Percentiles rank a stretch among this genome's conserved stretches.
These are phyloP conservation scores for Pyrus betulifolia DNA, from an alignment of 306 rosid species.

Conservation along the genomic window DNA sequence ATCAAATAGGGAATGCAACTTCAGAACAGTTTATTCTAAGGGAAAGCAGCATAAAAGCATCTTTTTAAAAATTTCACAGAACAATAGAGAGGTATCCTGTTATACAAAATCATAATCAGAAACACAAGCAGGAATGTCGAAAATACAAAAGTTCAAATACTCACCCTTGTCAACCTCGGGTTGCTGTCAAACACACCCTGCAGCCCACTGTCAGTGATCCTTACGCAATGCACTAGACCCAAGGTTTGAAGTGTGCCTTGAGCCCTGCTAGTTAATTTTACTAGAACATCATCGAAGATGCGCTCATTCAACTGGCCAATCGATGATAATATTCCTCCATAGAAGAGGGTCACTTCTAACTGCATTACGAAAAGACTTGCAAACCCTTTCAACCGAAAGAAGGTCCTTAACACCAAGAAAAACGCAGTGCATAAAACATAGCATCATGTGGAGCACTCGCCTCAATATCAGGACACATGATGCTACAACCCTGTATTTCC, in stretches of 20 bases:
- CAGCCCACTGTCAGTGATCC: slow-evolving; percentile 52
- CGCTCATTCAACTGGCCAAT: slow-evolving; percentile 33
- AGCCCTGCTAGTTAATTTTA: slow-evolving; percentile 54
- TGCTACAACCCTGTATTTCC: slow-evolving; percentile 12
- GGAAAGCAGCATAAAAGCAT: not conserved
- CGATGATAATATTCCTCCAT: slow-evolving; percentile 52
- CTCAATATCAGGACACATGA: slow-evolving; percentile 5
- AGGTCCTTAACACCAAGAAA: slow-evolving; percentile 54
- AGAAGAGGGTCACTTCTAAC: slow-evolving; percentile 46
- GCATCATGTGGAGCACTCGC: slow-evolving; percentile 57
- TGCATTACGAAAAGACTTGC: slow-evolving; percentile 39
- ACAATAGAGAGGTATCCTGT: not conserved
- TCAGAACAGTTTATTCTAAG: not conserved
- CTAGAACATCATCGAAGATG: slow-evolving; percentile 40
- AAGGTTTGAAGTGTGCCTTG: slow-evolving; percentile 51
- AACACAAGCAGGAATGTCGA: not conserved
- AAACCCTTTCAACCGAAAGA: slow-evolving; percentile 48
- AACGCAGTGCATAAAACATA: slow-evolving; percentile 39
- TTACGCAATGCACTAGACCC: slow-evolving; percentile 37
- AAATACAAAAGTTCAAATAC: slow-evolving; percentile 7
- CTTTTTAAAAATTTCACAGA: not conserved
- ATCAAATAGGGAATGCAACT: not conserved
- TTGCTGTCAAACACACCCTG: slow-evolving; percentile 41
- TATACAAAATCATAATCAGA: not conserved
- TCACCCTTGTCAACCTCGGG: slow-evolving; percentile 49